Evolutionary conservation across 768 basidiomycete species (phyloP), one percentile per base, ranked within the genome.

Genomic region (Pleurotus eryngii): DNA sequence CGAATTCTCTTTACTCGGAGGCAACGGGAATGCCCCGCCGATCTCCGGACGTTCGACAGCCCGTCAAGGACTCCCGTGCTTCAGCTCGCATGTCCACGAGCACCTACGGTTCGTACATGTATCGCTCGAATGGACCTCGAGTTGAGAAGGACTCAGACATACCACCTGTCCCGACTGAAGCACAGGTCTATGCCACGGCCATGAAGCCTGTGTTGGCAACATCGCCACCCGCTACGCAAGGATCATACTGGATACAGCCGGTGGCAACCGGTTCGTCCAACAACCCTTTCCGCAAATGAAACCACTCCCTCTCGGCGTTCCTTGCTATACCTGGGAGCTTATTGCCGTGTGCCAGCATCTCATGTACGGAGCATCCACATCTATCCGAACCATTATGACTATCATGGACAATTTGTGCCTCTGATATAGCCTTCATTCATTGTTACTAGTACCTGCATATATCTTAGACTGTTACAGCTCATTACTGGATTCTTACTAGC

Each of bases 21-120:
- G 65, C 84, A 49, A 92, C 87, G 8, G 89, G 90, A 17, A 65
- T 75, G 37, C 83, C 82, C 60, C 79, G 81, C 30, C 74, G 73
- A 24, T 80, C 75, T 42, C 85, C 90, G 5, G 86, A 90, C 64
- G 83, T 88, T n/a, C 80, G 89, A n/a, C 81, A 86, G 69, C 87
- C 89, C 17, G 76, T 89, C 61, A 80, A 79, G 71, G 70, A 65
- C 49, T 60, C 61, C 59, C 49, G 70, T 40, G 66, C 74, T 35
- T 63, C 77, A 57, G 65, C 73, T 5, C 72, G 81, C 54, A 80
- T 81, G 65, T 85, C 83, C 17, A 67, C 70, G 26, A 77, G 76
- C 49, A 80, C 79, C 35, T 61, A 70, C 49, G 72, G 72, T 42
- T 78, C 75, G 38, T 75, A 73, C 18, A 57, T 24, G 12, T 46